Conservation (phyloP, 108 stramenopile species). For the Poteriospumella lacustris region DNA sequence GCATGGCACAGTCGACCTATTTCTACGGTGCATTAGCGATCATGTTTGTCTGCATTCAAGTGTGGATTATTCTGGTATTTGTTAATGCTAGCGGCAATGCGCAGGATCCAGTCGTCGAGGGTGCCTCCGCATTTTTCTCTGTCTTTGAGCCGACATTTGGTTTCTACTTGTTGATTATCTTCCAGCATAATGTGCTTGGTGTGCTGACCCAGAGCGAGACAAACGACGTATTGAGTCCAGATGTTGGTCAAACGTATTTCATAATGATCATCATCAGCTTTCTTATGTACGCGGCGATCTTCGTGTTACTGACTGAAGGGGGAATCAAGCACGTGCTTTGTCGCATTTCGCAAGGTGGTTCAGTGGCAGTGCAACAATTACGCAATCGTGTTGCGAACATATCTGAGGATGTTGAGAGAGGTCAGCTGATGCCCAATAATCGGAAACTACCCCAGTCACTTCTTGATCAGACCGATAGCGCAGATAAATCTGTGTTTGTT, state of each 20-base stretch:
- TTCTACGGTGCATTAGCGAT: constrained; percentile 23
- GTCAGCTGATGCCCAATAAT: too few relatives aligned
- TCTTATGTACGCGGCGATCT: neutral
- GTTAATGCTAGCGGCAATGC: neutral
- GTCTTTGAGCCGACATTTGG: constrained; percentile 26
- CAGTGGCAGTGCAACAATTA: too few relatives aligned
- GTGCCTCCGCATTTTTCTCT: neutral
- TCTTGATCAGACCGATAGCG: too few relatives aligned
- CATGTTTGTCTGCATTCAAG: neutral
- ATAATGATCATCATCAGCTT: too few relatives aligned
- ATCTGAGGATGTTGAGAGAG: too few relatives aligned
- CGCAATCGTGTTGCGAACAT: too few relatives aligned
- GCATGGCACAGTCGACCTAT: constrained; percentile 4
- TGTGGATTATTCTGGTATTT: neutral
- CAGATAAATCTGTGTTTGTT: too few relatives aligned
- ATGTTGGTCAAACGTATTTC: too few relatives aligned
- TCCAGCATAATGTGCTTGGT: neutral
- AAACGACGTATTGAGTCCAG: neutral
- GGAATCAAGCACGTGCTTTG: too few relatives aligned
- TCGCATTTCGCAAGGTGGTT: too few relatives aligned
- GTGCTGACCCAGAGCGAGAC: neutral
- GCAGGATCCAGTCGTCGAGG: too few relatives aligned
- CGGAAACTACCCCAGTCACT: too few relatives aligned
- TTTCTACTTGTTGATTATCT: neutral
- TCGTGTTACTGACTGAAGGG: neutral